Evolutionary conservation across 768 basidiomycete species (phyloP).

Genomic region (Epithele typhae): DNA sequence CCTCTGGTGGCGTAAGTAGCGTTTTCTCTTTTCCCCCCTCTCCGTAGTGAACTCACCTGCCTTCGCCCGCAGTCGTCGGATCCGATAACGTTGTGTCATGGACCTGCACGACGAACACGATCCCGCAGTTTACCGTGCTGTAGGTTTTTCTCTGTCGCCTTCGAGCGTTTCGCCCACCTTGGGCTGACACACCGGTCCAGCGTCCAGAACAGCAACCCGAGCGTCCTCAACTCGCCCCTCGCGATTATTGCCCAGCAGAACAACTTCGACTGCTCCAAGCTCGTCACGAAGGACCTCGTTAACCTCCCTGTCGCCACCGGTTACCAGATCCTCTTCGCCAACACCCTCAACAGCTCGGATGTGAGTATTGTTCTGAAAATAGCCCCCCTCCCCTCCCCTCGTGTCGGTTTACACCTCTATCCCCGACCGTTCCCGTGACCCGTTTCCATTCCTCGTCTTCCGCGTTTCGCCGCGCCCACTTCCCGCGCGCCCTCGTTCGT

Average conservation of each 20-base stretch:
- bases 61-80: slow-evolving; percentile 41
- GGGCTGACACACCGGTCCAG: no score
- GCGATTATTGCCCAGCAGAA: slow-evolving; percentile 47
- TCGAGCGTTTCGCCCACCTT: no score
- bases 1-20: slow-evolving; percentile 55
- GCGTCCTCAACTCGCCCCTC: slow-evolving; percentile 35
- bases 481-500: neutral
- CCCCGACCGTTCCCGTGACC: no score
- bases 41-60: neutral
- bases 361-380: slow-evolving; percentile 39
- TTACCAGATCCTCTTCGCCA: slow-evolving; percentile 49
- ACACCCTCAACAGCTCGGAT: slow-evolving; percentile 45
- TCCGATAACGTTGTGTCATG: slow-evolving; percentile 57
- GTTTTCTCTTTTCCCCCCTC: slow-evolving; percentile 19
- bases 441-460: no score
- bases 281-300: slow-evolving; percentile 43
- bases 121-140: slow-evolving; percentile 46
- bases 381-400: neutral
- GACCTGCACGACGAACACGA: slow-evolving; percentile 44
- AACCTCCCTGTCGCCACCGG: slow-evolving; percentile 36
- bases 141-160: no score
- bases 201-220: slow-evolving; percentile 39
- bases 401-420: neutral
- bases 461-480: neutral
- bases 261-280: slow-evolving; percentile 57